Conservation (phyloP, 1,284 basidiomycete species). For the Veloporphyrellus conicus region DNA sequence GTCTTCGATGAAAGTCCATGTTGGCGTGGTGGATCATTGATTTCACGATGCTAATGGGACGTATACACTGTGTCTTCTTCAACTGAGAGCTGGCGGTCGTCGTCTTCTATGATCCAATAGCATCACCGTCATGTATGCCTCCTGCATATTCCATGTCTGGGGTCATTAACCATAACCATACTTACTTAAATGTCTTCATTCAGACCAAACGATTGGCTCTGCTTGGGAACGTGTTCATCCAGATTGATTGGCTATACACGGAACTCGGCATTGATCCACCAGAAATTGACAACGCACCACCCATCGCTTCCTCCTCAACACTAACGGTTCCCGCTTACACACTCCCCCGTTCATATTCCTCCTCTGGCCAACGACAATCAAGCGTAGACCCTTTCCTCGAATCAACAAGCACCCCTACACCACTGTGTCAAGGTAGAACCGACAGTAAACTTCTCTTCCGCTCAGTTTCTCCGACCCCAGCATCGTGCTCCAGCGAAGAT, state of each 20-base stretch:
- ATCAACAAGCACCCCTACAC: conserved; percentile 45
- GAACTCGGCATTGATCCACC: conserved; percentile 70
- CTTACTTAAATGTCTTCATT: conserved; percentile 5
- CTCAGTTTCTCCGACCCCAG: conserved; percentile 29
- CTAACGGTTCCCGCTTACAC: conserved; percentile 32
- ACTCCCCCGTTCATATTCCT: conserved; percentile 39
- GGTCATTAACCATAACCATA: not conserved
- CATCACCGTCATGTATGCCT: too few relatives aligned
- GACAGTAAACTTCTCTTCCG: conserved; percentile 25
- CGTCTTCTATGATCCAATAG: not conserved
- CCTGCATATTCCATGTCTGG: not conserved
- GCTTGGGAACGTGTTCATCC: conserved; percentile 59
- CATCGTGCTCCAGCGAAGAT: conserved; percentile 13
- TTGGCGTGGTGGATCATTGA: too few relatives aligned
- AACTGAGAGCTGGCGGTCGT: too few relatives aligned
- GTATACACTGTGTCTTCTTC: too few relatives aligned
- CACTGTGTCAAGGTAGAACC: conserved; percentile 37
- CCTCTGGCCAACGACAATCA: conserved; percentile 32
- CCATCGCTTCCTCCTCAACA: conserved; percentile 37
- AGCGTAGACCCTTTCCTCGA: conserved; percentile 50
- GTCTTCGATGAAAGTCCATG: too few relatives aligned
- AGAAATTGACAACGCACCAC: conserved; percentile 38
- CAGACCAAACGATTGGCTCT: conserved; percentile 65
- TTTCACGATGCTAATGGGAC: too few relatives aligned
- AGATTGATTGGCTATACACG: conserved; percentile 75